These are phyloP conservation scores for Boletus vermiculosoides DNA, from an alignment of 768 basidiomycete genomes.

Conservation along the genomic window DNA sequence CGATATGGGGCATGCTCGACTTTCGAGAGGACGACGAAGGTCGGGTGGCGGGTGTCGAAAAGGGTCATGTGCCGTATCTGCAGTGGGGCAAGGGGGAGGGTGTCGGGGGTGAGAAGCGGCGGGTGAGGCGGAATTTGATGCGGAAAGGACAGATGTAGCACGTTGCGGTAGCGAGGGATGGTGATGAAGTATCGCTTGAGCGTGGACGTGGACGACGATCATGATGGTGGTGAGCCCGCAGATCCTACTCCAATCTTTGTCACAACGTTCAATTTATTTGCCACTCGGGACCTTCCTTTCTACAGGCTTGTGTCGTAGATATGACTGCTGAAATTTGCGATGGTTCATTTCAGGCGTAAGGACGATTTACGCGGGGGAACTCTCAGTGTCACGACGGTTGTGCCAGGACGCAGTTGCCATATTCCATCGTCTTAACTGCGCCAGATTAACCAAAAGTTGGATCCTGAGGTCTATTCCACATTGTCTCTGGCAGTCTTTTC, in stretches of 20 bases:
- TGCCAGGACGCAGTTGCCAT: background rate
- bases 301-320: background rate
- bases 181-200: background rate
- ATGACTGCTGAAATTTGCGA: background rate
- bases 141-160: slow-evolving; percentile 66
- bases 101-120: slow-evolving; percentile 66
- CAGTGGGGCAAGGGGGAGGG: slow-evolving; percentile 73
- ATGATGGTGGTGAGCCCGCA: background rate
- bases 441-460: background rate
- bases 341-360: too few species aligned
- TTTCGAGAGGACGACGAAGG: slow-evolving; percentile 45
- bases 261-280: background rate
- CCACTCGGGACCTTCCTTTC: too few species aligned
- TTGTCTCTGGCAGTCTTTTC: background rate
- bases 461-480: background rate
- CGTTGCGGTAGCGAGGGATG: background rate
- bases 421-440: background rate
- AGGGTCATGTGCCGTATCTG: slow-evolving; percentile 69
- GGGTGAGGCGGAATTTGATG: slow-evolving; percentile 86
- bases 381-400: background rate
- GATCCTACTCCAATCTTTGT: background rate
- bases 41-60: slow-evolving; percentile 48
- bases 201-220: background rate
- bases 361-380: background rate
- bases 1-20: slow-evolving; percentile 86